Evolutionary conservation across 768 basidiomycete species (phyloP).

Genomic region (Boletus reticuloceps): DNA sequence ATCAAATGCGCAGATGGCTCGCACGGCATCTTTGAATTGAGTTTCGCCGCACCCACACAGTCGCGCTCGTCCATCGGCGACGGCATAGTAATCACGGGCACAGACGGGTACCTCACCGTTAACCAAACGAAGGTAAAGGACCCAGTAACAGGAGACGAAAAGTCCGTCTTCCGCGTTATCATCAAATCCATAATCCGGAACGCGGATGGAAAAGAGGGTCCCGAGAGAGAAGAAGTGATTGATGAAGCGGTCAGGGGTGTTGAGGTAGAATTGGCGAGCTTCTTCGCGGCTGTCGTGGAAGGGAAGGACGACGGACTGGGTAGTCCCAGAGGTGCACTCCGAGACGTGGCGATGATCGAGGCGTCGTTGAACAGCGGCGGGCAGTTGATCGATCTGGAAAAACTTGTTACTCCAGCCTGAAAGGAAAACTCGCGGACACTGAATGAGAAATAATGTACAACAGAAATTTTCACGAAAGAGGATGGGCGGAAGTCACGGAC

Average conservation of each 20-base stretch:
- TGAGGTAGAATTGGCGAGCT: slow-evolving; percentile 52
- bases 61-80: slow-evolving; percentile 32
- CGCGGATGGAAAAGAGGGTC: slow-evolving; percentile 16
- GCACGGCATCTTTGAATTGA: slow-evolving; percentile 62
- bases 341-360: slow-evolving; percentile 79
- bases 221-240: slow-evolving; percentile 43
- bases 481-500: too few relatives aligned
- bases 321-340: slow-evolving; percentile 58
- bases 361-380: slow-evolving; percentile 71
- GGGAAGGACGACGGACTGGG: slow-evolving; percentile 56
- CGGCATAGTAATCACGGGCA: slow-evolving; percentile 54
- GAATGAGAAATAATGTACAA: too few relatives aligned
- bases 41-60: slow-evolving; percentile 55
- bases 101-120: slow-evolving; percentile 57
- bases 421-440: too few relatives aligned
- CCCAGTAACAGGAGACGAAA: slow-evolving; percentile 22
- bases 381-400: slow-evolving; percentile 52
- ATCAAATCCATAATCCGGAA: slow-evolving; percentile 34
- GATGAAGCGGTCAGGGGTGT: slow-evolving; percentile 54
- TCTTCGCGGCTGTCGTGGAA: slow-evolving; percentile 50
- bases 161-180: slow-evolving; percentile 34
- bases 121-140: slow-evolving; percentile 31
- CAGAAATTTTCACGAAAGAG: too few relatives aligned
- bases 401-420: slow-evolving; percentile 23
- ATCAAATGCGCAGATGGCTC: slow-evolving; percentile 45